Evolutionary conservation across 2,329 filamentous ascomycete genomes (phyloP).

Genomic region (Aspergillaceae sp.): DNA sequence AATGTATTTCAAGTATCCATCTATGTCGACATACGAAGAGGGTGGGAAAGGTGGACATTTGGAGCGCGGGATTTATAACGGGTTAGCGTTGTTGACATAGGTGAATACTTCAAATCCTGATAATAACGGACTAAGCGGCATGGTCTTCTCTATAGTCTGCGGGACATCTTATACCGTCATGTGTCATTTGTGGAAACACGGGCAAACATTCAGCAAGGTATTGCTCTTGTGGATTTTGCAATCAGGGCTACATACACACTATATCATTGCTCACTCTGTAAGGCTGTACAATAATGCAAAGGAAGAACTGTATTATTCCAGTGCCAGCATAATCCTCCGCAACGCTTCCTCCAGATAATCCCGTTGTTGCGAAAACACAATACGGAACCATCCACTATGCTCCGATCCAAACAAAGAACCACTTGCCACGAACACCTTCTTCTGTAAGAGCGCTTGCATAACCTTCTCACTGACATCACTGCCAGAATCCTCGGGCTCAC

Average conservation of each 20-base stretch:
- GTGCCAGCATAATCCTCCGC: conserved; percentile 17
- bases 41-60: too few relatives aligned
- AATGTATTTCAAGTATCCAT: too few relatives aligned
- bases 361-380: conserved; percentile 31
- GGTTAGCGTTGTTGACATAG: too few relatives aligned
- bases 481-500: background rate
- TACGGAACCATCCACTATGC: conserved; percentile 36
- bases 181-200: too few relatives aligned
- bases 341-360: conserved; percentile 26
- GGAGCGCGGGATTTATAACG: too few relatives aligned
- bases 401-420: conserved; percentile 31
- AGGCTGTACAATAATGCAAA: background rate
- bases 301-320: conserved; percentile 1
- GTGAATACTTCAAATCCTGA: too few relatives aligned
- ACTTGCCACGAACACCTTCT: conserved; percentile 29
- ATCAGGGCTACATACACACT: background rate
- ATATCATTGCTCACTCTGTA: background rate
- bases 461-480: conserved; percentile 17
- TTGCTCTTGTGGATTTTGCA: too few relatives aligned
- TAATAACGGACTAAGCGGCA: too few relatives aligned
- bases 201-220: too few relatives aligned
- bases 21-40: too few relatives aligned
- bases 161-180: too few relatives aligned
- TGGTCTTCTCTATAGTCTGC: too few relatives aligned
- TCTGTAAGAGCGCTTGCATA: conserved; percentile 29